Percentiles rank a stretch among this genome's conserved stretches.
phyloP scores from a whole-genome alignment of 257 asterid genomes.

The Plectranthus barbatus region DNA sequence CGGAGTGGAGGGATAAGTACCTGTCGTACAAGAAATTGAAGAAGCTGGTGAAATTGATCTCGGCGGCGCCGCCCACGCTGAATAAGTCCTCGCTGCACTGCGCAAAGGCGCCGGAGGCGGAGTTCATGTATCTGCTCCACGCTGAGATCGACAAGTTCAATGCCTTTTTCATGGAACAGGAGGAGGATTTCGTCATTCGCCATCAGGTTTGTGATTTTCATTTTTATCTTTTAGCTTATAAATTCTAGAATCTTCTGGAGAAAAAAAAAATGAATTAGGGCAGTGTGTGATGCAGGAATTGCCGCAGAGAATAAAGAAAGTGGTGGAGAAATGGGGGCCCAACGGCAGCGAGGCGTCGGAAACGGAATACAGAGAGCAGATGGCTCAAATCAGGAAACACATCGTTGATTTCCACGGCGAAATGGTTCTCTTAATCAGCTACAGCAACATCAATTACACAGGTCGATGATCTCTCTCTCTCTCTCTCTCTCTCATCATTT shows the following conservation, averaged over 20 bases:
- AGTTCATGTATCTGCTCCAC: constrained; percentile 60
- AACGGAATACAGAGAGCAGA: constrained; percentile 40
- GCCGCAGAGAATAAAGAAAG: constrained; percentile 59
- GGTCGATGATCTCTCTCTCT: too few species aligned
- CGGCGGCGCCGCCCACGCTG: constrained; percentile 33
- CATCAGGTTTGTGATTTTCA: constrained; percentile 41
- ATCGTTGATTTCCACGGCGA: constrained; percentile 94
- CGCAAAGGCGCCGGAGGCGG: constrained; percentile 52
- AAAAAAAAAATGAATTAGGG: too few species aligned
- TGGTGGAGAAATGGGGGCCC: constrained; percentile 39
- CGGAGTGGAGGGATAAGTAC: constrained; percentile 75
- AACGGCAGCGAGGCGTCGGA: constrained; percentile 41
- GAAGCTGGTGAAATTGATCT: constrained; percentile 50
- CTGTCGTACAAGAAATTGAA: constrained; percentile 73
- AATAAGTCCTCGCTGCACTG: constrained; percentile 30
- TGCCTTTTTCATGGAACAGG: constrained; percentile 77
- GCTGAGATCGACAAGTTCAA: constrained; percentile 85
- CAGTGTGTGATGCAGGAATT: constrained; percentile 64
- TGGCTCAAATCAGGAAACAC: constrained; percentile 61
- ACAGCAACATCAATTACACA: constrained; percentile 66
- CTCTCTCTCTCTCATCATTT: too few species aligned
- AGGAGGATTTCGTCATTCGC: constrained; percentile 84
- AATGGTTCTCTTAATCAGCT: constrained; percentile 80
- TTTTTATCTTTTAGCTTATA: too few species aligned
- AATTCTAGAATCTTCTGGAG: too few species aligned